Base-by-base conservation (phyloP, 2,329 filamentous ascomycete genomes). In the Colletotrichum sublineola region DNA sequence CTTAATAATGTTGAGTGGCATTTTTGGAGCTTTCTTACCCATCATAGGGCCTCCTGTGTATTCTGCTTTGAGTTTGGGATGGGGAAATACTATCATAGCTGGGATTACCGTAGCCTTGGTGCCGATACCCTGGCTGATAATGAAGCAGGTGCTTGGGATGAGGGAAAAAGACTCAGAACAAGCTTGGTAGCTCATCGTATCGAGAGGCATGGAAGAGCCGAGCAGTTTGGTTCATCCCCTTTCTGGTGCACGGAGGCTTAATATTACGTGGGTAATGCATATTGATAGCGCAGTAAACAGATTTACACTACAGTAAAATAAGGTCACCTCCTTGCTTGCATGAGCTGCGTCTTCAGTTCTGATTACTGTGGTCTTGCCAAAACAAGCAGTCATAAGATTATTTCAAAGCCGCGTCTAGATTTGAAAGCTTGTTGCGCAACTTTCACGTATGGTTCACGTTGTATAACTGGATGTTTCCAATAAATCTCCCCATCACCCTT, bases 1-100 rank as follows among this genome's bases (percentile, higher is more conserved):
- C 2, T 91, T 87, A 74, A 91, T 90, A 0, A 86, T 93, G 3
- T 20, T 90, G 8, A 79, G 88, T 29, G 77, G 76, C 8, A 75
- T 88, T 0, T 81, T 87, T n/a, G 88, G 87, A 12, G 87, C 85
- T 0, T 80, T 88, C 48, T 78, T 89, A 1, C 87, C 88, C 0
- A 79, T 90, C 7, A 82, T 82, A n/a, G 87, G 85, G 0, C 77
- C 85, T 33, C 79, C 80, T 20, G 84, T 90, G 81, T 90, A 88
- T 75, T 77, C 83, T 42, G 78, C 78, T 5, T 75, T 90, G 2
- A 87, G 88, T 0, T 75, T 89, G 1, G 87, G 87, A 0, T 90
- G 88, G 86, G 89, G 87, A 0, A 89, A 88, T 72, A 72, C 71
- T 3, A 18, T 77, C 6, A 65, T 77, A 24, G 75, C 70, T 75